Evolutionary conservation across 2,329 filamentous ascomycete species (phyloP).

Genomic region (Fusarium sp.): DNA sequence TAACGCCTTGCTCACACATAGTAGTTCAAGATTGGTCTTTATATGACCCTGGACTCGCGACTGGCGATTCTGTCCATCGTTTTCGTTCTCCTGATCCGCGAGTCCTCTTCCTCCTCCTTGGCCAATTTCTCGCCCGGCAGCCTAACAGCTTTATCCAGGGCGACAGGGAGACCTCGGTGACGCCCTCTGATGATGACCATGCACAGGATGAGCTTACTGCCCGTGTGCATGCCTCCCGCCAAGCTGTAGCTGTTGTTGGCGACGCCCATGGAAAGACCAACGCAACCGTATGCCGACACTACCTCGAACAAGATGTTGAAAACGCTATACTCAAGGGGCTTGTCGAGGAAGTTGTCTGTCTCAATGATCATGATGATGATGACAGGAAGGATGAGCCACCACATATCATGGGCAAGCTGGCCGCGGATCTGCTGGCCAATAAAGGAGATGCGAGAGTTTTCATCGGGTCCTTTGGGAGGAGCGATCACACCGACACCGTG

Average conservation of each 20-base stretch:
- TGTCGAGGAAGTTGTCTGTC: constrained; percentile 59
- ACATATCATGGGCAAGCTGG: constrained; percentile 71
- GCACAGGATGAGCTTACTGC: constrained; percentile 65
- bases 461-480: constrained; percentile 37
- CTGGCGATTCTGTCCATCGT: constrained; percentile 42
- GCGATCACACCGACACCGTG: constrained; percentile 54
- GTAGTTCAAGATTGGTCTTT: not conserved
- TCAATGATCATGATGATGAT: constrained; percentile 68
- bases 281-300: constrained; percentile 65
- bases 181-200: constrained; percentile 65
- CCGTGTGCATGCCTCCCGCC: constrained; percentile 60
- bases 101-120: constrained; percentile 47
- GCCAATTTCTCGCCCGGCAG: constrained; percentile 50
- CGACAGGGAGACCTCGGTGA: constrained; percentile 64
- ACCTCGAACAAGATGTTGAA: constrained; percentile 69
- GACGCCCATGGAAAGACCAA: constrained; percentile 66
- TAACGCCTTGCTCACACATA: constrained; percentile 24
- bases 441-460: constrained; percentile 55
- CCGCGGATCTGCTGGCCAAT: constrained; percentile 66
- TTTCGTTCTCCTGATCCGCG: constrained; percentile 41
- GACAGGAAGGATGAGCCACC: constrained; percentile 68
- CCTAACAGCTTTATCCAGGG: constrained; percentile 61
- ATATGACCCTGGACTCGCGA: constrained; percentile 34
- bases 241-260: constrained; percentile 63
- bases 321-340: constrained; percentile 62